Conservation (phyloP, 1,284 basidiomycete species). For the Sparassis latifolia region DNA sequence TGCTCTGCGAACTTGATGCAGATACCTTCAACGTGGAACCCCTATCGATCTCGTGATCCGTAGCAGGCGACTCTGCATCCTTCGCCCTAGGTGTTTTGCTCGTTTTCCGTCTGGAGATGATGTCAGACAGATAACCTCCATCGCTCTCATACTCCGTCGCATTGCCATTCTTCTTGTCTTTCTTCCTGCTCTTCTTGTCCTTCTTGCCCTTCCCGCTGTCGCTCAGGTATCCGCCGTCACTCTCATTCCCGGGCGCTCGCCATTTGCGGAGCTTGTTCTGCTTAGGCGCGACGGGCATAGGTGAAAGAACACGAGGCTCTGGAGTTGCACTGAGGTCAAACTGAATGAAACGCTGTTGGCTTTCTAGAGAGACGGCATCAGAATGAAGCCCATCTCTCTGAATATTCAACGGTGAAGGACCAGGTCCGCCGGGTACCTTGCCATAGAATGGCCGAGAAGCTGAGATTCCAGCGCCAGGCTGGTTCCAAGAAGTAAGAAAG, state of each 20-base stretch:
- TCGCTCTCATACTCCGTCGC: constrained; percentile 27
- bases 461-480: constrained; percentile 20
- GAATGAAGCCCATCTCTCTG: constrained; percentile 9
- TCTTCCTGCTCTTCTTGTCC: constrained; percentile 20
- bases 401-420: constrained; percentile 8
- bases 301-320: constrained; percentile 16
- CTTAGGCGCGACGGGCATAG: constrained; percentile 10
- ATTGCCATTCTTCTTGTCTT: constrained; percentile 11
- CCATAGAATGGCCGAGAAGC: constrained; percentile 6
- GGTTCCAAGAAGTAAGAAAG: constrained; percentile 12
- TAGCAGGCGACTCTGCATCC: constrained; percentile 30
- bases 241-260: constrained; percentile 43
- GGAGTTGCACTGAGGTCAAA: constrained; percentile 19
- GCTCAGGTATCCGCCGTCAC: constrained; percentile 46
- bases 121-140: constrained; percentile 27
- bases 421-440: constrained; percentile 3
- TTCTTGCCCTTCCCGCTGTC: constrained; percentile 34
- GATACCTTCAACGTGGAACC: constrained; percentile 19
- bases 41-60: constrained; percentile 28
- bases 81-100: constrained; percentile 24
- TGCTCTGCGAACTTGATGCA: constrained; percentile 9
- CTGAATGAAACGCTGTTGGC: constrained; percentile 15
- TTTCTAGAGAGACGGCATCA: constrained; percentile 4
- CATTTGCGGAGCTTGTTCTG: constrained; percentile 33
- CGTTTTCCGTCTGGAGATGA: constrained; percentile 17